Percentiles rank a stretch among this genome's conserved stretches.
phyloP scores from a whole-genome alignment of 2,329 filamentous ascomycete species.

The Aureobasidium vineae region DNA sequence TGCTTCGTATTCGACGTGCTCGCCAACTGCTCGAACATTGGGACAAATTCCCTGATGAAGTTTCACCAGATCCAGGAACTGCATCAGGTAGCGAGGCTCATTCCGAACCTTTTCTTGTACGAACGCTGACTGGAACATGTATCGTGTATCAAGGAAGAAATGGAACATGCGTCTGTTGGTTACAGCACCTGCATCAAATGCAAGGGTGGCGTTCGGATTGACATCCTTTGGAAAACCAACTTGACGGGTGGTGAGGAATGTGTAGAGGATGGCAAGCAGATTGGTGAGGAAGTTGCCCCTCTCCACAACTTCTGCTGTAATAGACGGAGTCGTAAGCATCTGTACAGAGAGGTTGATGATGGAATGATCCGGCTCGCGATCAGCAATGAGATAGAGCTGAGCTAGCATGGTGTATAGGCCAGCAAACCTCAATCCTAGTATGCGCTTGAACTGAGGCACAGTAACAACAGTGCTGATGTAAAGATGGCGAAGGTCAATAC shows the following conservation, averaged over 20 bases:
- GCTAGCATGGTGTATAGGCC: conserved; percentile 91
- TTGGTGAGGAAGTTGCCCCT: conserved; percentile 94
- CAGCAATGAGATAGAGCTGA: conserved; percentile 92
- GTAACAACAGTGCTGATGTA: conserved; percentile 97
- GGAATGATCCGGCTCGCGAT: conserved; percentile 94
- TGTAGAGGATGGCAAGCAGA: conserved; percentile 93
- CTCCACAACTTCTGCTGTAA: conserved; percentile 92
- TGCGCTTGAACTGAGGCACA: conserved; percentile 92
- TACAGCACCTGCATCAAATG: conserved; percentile 91
- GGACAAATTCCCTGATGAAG: conserved; percentile 96
- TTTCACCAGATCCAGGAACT: conserved; percentile 94
- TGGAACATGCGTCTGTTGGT: conserved; percentile 96
- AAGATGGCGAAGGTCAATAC: conserved; percentile 84
- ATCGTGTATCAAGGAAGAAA: conserved; percentile 93
- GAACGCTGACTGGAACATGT: conserved; percentile 82
- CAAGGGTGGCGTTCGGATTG: conserved; percentile 78
- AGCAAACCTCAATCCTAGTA: conserved; percentile 89
- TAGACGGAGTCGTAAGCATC: conserved; percentile 94
- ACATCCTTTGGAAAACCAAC: conserved; percentile 92
- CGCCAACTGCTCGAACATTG: conserved; percentile 84
- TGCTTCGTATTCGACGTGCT: conserved; percentile 97
- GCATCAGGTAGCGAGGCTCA: conserved; percentile 83
- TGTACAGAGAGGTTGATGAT: conserved; percentile 97
- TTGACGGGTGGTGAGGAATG: conserved; percentile 92
- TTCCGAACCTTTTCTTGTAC: conserved; percentile 80